Evolutionary conservation across 768 basidiomycete species (phyloP), one percentile per base, ranked within the genome.

Genomic region (Inosperma sp.): DNA sequence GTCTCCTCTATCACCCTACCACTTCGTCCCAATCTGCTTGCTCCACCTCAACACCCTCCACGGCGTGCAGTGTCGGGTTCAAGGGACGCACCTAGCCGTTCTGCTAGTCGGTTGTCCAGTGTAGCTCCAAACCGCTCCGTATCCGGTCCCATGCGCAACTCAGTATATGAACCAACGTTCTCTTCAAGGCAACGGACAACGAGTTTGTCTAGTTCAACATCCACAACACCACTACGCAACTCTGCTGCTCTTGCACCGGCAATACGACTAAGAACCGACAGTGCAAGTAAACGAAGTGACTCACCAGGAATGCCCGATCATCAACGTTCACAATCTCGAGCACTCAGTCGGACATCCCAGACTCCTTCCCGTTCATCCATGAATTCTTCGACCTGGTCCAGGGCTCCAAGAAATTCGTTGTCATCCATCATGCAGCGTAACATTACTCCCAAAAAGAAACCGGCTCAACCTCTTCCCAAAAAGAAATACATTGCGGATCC

Each of bases 401-500:
- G 82, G 29, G 81, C 84, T 22, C 87, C 84, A 3, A 75, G 85
- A 55, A 75, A 76, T 49, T 83, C 88, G 0, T 68, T 85, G 44
- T 71, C 79, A 12, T 66, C 69, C 2, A 60, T 68, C 54, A 57
- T 73, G 49, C 72, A 73, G 14, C 71, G 68, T 45, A 58, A 59
- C 29, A 68, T 73, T 27, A 78, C 82, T 13, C 82, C 83, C 7
- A 69, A 69, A 27, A 72, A 70, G 43, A 78, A 69, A 55, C 55
- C 62, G 13, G 57, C 62, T 5, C 56, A 59, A 12, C 56, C 65
- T n/a, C 62, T 67, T 7, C 65, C 72, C 14, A 77, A 80, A 64
- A 88, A 83, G 63, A 77, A 80, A 12, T 97, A 96, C 56, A 72
- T 93, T 34, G 81, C 94, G 3, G 83, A 96, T 65, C 86, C 90